phyloP scores from a whole-genome alignment of 768 basidiomycete species.

The Amanita phalloides region DNA sequence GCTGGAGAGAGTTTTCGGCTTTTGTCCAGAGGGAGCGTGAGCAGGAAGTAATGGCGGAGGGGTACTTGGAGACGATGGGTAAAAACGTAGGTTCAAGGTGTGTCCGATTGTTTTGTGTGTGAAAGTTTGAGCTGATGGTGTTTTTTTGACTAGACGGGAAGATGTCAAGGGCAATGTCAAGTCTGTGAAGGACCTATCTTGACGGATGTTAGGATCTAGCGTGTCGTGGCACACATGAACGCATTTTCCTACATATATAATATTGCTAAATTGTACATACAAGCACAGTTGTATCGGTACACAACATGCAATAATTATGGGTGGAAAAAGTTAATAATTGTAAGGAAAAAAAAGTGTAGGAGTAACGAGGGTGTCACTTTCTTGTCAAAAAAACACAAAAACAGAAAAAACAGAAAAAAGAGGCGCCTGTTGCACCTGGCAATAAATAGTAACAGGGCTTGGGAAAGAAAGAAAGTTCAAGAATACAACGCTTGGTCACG shows the following conservation, averaged over 20 bases:
- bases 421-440: slow-evolving; percentile 1
- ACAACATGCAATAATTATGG: slow-evolving; percentile 6
- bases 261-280: slow-evolving; percentile 1
- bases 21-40: no score
- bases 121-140: no score
- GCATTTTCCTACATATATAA: neutral
- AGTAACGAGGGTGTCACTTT: slow-evolving; percentile 1
- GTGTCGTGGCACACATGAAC: no score
- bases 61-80: no score
- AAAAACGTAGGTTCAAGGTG: neutral
- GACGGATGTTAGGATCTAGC: no score
- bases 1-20: no score
- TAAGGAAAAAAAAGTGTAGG: neutral
- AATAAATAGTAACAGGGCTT: slow-evolving; percentile 3
- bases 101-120: no score
- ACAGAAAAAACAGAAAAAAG: neutral
- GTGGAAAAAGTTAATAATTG: neutral
- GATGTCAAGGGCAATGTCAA: no score
- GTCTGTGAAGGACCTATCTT: no score
- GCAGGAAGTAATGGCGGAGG: no score
- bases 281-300: neutral
- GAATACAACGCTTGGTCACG: slow-evolving; percentile 1
- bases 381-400: neutral
- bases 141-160: no score
- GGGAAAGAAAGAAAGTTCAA: neutral